Percentiles rank a stretch among this genome's conserved stretches.
Conservation (phyloP, 192 early-diverging fungal species). For the Coemansia sp. region DNA sequence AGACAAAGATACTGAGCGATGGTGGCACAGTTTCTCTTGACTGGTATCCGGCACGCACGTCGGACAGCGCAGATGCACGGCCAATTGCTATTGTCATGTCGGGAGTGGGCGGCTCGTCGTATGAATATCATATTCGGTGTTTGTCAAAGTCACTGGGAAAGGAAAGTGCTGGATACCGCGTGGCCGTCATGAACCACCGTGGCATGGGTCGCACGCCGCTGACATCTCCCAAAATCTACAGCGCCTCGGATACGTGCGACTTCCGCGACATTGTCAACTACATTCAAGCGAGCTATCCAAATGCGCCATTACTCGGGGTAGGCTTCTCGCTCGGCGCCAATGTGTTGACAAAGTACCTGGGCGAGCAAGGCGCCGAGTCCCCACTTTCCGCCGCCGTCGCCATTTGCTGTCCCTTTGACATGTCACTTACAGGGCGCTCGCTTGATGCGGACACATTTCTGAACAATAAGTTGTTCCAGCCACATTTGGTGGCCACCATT, state of each 20-base stretch:
- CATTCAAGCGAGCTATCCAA: slow-evolving; percentile 49
- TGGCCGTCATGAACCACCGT: slow-evolving; percentile 58
- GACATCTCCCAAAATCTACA: slow-evolving; percentile 68
- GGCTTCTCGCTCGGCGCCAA: slow-evolving; percentile 93
- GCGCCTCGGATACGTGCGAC: slow-evolving; percentile 80
- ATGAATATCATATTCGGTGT: slow-evolving; percentile 84
- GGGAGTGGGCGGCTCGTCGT: slow-evolving; percentile 87
- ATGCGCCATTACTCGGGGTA: slow-evolving; percentile 63
- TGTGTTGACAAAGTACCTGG: slow-evolving; percentile 83
- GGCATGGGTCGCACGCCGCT: slow-evolving; percentile 41
- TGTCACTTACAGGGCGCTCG: slow-evolving; percentile 46
- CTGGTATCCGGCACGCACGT: slow-evolving; percentile 67
- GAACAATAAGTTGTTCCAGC: slow-evolving; percentile 61
- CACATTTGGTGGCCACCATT: slow-evolving; percentile 57
- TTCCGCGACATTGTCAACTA: slow-evolving; percentile 11
- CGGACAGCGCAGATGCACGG: slow-evolving; percentile 24
- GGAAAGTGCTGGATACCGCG: slow-evolving; percentile 57
- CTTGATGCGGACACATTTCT: slow-evolving; percentile 50
- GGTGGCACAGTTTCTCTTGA: slow-evolving; percentile 83
- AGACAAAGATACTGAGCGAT: slow-evolving; percentile 62
- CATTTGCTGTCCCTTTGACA: slow-evolving; percentile 82
- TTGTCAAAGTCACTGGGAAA: slow-evolving; percentile 58
- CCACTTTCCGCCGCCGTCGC: slow-evolving; percentile 70
- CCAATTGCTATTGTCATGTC: slow-evolving; percentile 79
- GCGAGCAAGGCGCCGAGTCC: slow-evolving; percentile 69